These are phyloP conservation scores for Trichoderma polysporum DNA, from an alignment of 2,329 filamentous ascomycete genomes.

Conservation along the genomic window DNA sequence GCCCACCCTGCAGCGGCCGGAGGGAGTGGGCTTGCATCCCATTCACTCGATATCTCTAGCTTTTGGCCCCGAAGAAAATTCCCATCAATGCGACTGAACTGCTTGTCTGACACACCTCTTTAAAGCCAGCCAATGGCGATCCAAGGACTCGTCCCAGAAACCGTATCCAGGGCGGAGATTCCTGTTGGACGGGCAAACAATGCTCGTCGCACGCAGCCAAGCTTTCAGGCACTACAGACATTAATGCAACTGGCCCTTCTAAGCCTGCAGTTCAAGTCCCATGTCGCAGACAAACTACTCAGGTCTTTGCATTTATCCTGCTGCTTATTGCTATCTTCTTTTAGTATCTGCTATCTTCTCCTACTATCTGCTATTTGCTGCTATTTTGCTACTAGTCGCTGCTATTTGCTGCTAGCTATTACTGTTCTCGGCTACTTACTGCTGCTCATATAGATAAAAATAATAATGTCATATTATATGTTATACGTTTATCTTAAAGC, in stretches of 20 bases:
- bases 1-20: conserved; percentile 8
- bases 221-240: background rate
- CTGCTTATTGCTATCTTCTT: too few relatives aligned
- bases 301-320: background rate
- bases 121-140: background rate
- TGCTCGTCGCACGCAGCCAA: background rate
- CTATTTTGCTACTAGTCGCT: too few relatives aligned
- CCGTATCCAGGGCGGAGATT: background rate
- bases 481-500: too few relatives aligned
- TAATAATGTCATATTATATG: too few relatives aligned
- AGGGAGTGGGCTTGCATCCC: conserved; percentile 4
- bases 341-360: too few relatives aligned
- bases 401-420: too few relatives aligned
- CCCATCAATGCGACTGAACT: background rate
- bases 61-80: background rate
- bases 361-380: too few relatives aligned
- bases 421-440: too few relatives aligned
- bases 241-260: background rate
- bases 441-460: too few relatives aligned
- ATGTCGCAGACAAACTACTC: background rate
- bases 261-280: background rate
- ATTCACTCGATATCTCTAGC: background rate
- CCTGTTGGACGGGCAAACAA: background rate
- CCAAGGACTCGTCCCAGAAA: background rate
- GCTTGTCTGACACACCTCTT: conserved; percentile 16